A percentile compares a stretch with the other conserved stretches of the same genome.
These are phyloP conservation scores for Candida hungchunana DNA, from an alignment of 805 yeast species.

Conservation along the genomic window DNA sequence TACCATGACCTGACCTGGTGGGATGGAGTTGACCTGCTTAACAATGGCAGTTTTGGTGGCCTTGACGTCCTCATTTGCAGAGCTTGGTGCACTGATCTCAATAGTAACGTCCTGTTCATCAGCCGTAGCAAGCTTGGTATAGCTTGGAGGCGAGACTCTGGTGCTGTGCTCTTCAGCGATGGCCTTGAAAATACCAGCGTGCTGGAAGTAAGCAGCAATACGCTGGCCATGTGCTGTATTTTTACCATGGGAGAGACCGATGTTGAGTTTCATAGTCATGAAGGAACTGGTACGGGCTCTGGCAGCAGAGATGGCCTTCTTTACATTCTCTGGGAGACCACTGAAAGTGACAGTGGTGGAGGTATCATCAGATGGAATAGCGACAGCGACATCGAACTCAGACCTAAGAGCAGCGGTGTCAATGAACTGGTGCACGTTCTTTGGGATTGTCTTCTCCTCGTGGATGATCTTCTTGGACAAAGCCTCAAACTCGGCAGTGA, in stretches of 20 bases:
- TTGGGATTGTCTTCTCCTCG: constrained; percentile 62
- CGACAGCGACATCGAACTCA: constrained; percentile 53
- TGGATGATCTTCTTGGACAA: constrained; percentile 43
- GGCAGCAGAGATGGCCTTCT: constrained; percentile 59
- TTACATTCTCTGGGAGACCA: constrained; percentile 58
- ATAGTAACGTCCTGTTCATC: constrained; percentile 44
- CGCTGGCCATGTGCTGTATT: constrained; percentile 71
- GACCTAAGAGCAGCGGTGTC: constrained; percentile 49
- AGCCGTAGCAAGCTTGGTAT: constrained; percentile 39
- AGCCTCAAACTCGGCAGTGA: constrained; percentile 42
- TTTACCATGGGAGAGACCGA: constrained; percentile 86
- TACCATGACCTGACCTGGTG: constrained; percentile 59
- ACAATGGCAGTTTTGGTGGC: constrained; percentile 70
- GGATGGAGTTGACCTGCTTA: constrained; percentile 61
- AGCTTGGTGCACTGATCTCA: constrained; percentile 53
- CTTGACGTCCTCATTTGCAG: constrained; percentile 48
- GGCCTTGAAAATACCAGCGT: constrained; percentile 43
- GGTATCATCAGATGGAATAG: constrained; percentile 42
- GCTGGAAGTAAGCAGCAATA: constrained; percentile 61
- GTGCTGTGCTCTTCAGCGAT: constrained; percentile 41
- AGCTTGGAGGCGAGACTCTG: constrained; percentile 43
- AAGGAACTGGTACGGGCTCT: constrained; percentile 55
- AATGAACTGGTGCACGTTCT: constrained; percentile 64
- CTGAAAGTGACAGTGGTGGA: constrained; percentile 53
- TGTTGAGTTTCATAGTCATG: constrained; percentile 66